phyloP scores from a whole-genome alignment of 176 grass and related monocot genomes.

The Oropetium thomaeum region DNA sequence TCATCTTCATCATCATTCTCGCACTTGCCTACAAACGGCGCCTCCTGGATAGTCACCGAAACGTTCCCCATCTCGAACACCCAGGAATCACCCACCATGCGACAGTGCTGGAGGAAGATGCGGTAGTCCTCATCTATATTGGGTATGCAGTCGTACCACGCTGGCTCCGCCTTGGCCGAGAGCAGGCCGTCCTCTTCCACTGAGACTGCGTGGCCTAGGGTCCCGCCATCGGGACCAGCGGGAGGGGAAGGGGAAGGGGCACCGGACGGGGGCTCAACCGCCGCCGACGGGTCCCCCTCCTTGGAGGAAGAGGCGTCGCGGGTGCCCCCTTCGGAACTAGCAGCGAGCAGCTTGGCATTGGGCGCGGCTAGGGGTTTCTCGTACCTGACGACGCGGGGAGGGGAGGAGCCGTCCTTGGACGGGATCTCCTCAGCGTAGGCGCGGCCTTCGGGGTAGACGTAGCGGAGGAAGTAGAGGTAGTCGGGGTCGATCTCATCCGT shows the following conservation, averaged over 20 bases:
- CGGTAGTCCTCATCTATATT: constrained; percentile 17
- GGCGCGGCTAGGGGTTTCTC: background rate
- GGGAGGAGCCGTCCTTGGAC: constrained; percentile 5
- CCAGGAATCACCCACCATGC: background rate
- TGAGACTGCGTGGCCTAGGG: background rate
- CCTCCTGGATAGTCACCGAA: background rate
- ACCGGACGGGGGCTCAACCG: background rate
- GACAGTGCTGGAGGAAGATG: constrained; percentile 6
- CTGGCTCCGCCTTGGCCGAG: background rate
- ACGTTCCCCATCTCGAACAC: constrained; percentile 1
- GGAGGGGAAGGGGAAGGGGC: background rate
- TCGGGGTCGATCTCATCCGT: constrained; percentile 32
- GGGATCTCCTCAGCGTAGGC: constrained; percentile 23
- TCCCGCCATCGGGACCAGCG: background rate
- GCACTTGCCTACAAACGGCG: background rate
- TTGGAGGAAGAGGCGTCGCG: background rate
- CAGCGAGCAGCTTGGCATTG: background rate
- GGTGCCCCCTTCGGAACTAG: no score
- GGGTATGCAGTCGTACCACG: background rate
- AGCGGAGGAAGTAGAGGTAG: constrained; percentile 39
- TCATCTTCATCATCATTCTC: background rate
- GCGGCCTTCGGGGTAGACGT: constrained; percentile 14
- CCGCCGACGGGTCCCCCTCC: background rate
- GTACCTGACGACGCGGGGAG: constrained; percentile 23
- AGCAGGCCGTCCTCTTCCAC: background rate